phyloP scores from a whole-genome alignment of 2,329 filamentous ascomycete species.

The Hymenotorrendiella dingleyae region DNA sequence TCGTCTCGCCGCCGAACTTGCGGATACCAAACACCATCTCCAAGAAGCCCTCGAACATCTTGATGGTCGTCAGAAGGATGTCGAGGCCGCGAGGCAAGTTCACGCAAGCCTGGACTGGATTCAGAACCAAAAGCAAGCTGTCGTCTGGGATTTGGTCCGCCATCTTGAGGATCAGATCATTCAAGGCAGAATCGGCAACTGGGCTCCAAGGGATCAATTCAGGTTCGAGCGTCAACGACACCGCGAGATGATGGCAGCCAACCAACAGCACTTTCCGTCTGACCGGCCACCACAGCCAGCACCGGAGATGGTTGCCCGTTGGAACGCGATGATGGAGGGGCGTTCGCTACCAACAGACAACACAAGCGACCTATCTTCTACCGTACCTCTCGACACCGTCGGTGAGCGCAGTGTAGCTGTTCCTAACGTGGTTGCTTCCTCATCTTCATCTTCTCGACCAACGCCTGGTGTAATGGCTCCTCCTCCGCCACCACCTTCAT shows the following conservation, averaged over 20 bases:
- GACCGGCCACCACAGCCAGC: neutral
- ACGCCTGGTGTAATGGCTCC: no score
- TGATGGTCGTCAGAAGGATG: constrained; percentile 2
- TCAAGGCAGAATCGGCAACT: neutral
- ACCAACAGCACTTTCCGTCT: neutral
- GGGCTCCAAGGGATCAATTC: neutral
- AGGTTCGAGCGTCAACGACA: neutral
- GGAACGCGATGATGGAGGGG: no score
- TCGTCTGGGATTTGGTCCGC: neutral
- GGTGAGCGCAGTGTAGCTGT: no score
- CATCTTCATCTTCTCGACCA: neutral
- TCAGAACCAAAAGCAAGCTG: neutral
- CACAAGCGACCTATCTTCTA: neutral
- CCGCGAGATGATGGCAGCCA: neutral
- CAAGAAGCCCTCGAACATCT: neutral
- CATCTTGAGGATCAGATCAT: neutral
- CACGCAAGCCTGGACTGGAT: neutral
- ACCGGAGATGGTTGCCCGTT: no score
- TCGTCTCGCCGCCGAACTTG: neutral
- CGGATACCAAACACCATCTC: no score
- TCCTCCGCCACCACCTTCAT: neutral
- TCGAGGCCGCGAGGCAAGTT: neutral
- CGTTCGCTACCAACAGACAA: neutral
- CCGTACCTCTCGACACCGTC: no score
- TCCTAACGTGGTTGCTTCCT: neutral